A percentile compares a stretch with the other conserved stretches of the same genome.
Conservation (phyloP, 371 early-diverging fungal genomes). For the Mortierella sp. region DNA sequence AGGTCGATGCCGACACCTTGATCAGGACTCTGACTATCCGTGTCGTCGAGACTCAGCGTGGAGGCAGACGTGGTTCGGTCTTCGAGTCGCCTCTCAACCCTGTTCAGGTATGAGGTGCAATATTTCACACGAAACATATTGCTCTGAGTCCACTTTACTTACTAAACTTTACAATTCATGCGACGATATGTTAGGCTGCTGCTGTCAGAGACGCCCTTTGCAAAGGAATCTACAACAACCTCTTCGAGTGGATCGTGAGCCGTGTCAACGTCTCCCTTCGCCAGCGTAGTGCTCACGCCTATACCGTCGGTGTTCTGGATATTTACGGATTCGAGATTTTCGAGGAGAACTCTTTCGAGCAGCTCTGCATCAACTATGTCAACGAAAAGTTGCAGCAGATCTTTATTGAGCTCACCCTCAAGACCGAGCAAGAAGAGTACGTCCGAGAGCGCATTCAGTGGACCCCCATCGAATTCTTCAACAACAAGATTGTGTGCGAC, state of each 20-base stretch:
- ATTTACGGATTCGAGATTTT: slow-evolving; percentile 98
- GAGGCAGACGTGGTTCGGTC: slow-evolving; percentile 84
- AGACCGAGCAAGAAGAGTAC: slow-evolving; percentile 98
- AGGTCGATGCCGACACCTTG: slow-evolving; percentile 73
- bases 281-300: slow-evolving; percentile 72
- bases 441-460: slow-evolving; percentile 98
- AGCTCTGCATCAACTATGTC: slow-evolving; percentile 99
- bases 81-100: slow-evolving; percentile 87
- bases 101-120: slow-evolving; percentile 64
- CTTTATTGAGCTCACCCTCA: slow-evolving; percentile 98
- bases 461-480: slow-evolving; percentile 99
- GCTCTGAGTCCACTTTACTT: not conserved
- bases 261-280: slow-evolving; percentile 86
- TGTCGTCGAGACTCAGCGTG: slow-evolving; percentile 85
- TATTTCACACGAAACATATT: not conserved
- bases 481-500: slow-evolving; percentile 98
- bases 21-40: slow-evolving; percentile 78
- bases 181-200: slow-evolving; percentile 61
- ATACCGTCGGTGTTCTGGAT: slow-evolving; percentile 96
- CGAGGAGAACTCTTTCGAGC: slow-evolving; percentile 99
- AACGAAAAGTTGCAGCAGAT: slow-evolving; percentile 99
- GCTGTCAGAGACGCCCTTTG: slow-evolving; percentile 91
- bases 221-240: slow-evolving; percentile 84
- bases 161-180: not conserved
- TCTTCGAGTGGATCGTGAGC: slow-evolving; percentile 94